Conservation (phyloP, 805 yeast genomes). For the Candida ortonii region DNA sequence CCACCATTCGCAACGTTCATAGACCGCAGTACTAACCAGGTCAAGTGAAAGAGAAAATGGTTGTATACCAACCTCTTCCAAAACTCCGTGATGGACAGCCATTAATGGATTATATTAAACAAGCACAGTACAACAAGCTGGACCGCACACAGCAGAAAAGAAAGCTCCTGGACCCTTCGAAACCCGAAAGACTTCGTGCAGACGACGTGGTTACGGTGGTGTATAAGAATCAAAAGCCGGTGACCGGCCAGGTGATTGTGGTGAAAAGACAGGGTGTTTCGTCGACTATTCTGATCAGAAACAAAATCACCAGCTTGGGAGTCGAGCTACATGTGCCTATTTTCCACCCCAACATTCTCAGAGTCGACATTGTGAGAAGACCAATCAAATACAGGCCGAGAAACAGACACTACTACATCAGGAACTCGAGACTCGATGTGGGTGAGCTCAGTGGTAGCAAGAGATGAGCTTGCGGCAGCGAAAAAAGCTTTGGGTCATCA, state of each 20-base stretch:
- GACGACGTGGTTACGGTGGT: conserved; percentile 82
- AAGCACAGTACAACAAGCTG: conserved; percentile 52
- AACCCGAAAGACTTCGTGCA: conserved; percentile 56
- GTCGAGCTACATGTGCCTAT: conserved; percentile 81
- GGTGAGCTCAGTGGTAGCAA: conserved; percentile 55
- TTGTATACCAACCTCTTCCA: conserved; percentile 51
- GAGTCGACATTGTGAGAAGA: conserved; percentile 74
- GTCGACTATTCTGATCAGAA: conserved; percentile 76
- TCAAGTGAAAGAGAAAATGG: conserved; percentile 21
- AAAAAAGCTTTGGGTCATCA: background rate
- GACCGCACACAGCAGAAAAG: conserved; percentile 75
- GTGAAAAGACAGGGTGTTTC: conserved; percentile 70
- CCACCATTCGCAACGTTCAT: too few species aligned
- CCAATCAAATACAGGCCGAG: conserved; percentile 71
- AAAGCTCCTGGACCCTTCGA: conserved; percentile 45
- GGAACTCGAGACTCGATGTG: conserved; percentile 74
- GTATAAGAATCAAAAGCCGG: conserved; percentile 62
- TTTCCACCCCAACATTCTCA: conserved; percentile 72
- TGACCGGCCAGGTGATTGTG: conserved; percentile 77
- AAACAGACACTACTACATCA: conserved; percentile 86
- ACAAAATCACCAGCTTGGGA: conserved; percentile 77
- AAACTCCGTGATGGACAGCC: conserved; percentile 44
- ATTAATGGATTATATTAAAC: conserved; percentile 44
- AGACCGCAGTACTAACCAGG: conserved; percentile 7
- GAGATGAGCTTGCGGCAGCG: conserved; percentile 2